Conservation (phyloP, 805 yeast species). For the Lipomyces mesembrius region DNA sequence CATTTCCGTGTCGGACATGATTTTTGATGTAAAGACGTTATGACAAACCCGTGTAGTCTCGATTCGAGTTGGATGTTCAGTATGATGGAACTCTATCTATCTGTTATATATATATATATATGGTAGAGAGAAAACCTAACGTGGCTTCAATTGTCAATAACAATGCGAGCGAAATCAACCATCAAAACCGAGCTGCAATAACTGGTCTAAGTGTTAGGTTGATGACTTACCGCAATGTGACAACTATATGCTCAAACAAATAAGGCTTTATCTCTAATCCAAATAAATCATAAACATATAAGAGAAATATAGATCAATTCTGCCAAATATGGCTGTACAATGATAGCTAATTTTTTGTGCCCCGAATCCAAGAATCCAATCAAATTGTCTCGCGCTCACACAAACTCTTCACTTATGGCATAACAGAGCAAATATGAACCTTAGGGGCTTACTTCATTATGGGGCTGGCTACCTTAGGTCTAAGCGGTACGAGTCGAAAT, state of each 20-base stretch:
- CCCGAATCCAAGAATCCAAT: too few species aligned
- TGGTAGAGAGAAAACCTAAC: not conserved
- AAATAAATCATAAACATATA: not conserved
- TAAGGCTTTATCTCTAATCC: not conserved
- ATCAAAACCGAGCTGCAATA: not conserved
- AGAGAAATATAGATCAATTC: not conserved
- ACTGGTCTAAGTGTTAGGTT: not conserved
- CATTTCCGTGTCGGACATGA: conserved; percentile 6
- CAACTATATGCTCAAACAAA: not conserved
- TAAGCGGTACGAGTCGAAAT: too few species aligned
- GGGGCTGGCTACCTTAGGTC: too few species aligned
- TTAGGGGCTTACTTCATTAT: too few species aligned
- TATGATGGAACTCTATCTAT: not conserved
- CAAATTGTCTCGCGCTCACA: too few species aligned
- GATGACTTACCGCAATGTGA: not conserved
- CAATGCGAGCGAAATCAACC: not conserved
- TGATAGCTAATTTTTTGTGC: too few species aligned
- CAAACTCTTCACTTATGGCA: too few species aligned
- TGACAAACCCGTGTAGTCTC: not conserved
- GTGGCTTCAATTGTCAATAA: not conserved
- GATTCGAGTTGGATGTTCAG: not conserved
- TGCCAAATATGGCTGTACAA: too few species aligned
- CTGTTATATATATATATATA: not conserved
- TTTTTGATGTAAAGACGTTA: not conserved
- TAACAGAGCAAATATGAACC: too few species aligned